Evolutionary conservation across 257 asterid genomes (phyloP), one percentile per base, ranked within the genome.

Genomic region (Solanum bulbocastanum): DNA sequence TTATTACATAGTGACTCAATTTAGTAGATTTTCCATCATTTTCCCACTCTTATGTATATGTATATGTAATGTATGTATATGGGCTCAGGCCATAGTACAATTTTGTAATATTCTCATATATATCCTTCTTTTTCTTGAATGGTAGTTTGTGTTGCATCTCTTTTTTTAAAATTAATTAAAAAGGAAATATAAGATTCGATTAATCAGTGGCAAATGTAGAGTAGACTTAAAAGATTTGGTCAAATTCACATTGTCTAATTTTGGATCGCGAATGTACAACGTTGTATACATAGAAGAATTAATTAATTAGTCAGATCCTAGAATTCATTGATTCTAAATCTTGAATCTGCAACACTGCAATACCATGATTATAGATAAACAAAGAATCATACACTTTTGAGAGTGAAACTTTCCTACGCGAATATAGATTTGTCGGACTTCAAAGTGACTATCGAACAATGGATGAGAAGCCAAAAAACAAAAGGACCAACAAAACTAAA

Each of bases 51-150:
- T 81, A 30, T 81, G 85, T 81, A 65, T 39, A 37, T 60, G 49
- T 88, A 88, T 86, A 86, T 86, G 68, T 86, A 73, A 88, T 90
- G 90, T 90, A 88, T 90, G 90, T 90, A 90, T 74, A 90, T 87
- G 68, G 82, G 79, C 56, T 62, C 87, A 66, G 68, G 8, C 42
- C 83, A 75, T 86, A 83, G 87, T 88, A 87, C 83, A 88, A 60
- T 88, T 89, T 79, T 91, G 91, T 87, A 87, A 85, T 87, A 32
- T 85, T 75, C 33, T 37, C 88, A 81, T 84, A 20, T 85, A 83
- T 87, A 90, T 60, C 46, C 68, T 62, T 13, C 6, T 84, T 16
- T 6, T 66, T 86, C 40, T 68, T 32, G 37, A 85, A 84, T 56
- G 72, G 85, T 73, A 40, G 65, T 10, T 86, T 40, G 81, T 40